Conservation (phyloP, 2,329 filamentous ascomycete genomes). For the Claviceps arundinis region DNA sequence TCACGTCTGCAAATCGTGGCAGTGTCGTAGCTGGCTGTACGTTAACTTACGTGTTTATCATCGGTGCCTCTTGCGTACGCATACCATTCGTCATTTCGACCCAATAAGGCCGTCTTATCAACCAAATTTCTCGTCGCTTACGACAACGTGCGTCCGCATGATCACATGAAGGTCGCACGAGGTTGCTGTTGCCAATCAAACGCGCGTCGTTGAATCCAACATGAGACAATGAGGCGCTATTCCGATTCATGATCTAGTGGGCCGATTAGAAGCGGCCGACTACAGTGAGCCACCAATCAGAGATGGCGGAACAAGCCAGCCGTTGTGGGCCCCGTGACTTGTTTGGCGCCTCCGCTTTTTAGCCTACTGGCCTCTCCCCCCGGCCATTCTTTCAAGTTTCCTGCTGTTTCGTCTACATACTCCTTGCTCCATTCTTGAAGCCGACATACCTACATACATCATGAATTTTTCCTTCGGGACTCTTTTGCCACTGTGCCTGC, state of each 20-base stretch:
- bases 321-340: not conserved
- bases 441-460: not conserved
- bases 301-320: not conserved
- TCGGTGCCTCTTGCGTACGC: no score
- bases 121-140: no score
- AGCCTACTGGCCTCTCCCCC: not conserved
- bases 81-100: no score
- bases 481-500: not conserved
- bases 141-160: no score
- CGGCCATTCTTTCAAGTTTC: not conserved
- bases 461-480: not conserved
- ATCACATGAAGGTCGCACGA: not conserved
- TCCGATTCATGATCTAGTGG: not conserved
- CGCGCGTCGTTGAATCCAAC: not conserved
- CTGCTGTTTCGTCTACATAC: not conserved
- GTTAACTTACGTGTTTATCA: no score
- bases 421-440: not conserved
- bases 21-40: no score
- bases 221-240: not conserved
- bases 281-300: not conserved
- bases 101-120: no score
- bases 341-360: not conserved
- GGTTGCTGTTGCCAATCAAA: not conserved
- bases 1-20: no score
- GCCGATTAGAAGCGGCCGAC: no score